These are phyloP conservation scores for Aureobasidium melanogenum DNA, from an alignment of 2,329 filamentous ascomycete genomes.

Conservation along the genomic window DNA sequence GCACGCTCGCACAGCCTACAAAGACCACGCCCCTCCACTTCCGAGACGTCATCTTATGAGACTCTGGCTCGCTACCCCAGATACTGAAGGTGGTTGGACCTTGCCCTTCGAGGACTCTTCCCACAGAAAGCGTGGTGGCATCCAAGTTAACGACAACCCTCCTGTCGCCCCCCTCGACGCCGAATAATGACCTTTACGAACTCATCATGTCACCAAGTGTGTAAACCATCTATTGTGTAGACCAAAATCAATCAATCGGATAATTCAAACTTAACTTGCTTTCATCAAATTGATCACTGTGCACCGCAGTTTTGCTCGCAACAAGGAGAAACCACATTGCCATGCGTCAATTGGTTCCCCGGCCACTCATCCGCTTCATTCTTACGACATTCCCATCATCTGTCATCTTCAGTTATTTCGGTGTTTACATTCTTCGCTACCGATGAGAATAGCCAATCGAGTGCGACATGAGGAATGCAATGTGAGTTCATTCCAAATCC, in stretches of 20 bases:
- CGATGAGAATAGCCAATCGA: not conserved
- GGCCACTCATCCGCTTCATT: not conserved
- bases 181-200: conserved; percentile 43
- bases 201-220: not conserved
- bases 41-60: conserved; percentile 72
- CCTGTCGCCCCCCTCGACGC: conserved; percentile 70
- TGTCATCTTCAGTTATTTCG: not conserved
- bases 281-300: not conserved
- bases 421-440: not conserved
- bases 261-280: not conserved
- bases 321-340: not conserved
- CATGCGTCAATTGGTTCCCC: not conserved
- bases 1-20: conserved; percentile 75
- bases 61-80: conserved; percentile 75
- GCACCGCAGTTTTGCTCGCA: not conserved
- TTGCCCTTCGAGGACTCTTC: conserved; percentile 72
- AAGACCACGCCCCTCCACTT: conserved; percentile 56
- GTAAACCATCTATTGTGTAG: not conserved
- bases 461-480: not conserved
- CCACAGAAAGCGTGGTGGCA: conserved; percentile 80
- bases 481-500: not conserved
- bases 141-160: conserved; percentile 74
- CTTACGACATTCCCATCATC: not conserved
- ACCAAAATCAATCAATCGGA: not conserved
- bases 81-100: conserved; percentile 75